Evolutionary conservation across 495 filamentous ascomycete genomes (phyloP).

Genomic region (Penicillium cinerascens): DNA sequence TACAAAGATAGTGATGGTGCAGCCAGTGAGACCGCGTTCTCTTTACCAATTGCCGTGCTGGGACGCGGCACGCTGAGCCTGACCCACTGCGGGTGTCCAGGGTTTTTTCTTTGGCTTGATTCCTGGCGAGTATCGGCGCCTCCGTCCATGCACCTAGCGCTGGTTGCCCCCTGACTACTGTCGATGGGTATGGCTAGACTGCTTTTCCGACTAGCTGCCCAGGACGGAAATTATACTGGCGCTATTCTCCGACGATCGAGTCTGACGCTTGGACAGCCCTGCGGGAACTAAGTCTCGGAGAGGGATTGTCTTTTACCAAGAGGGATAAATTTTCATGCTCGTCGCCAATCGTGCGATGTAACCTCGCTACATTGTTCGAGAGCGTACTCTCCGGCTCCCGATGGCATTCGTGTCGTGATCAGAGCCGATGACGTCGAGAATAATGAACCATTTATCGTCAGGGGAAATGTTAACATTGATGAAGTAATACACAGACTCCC

Average conservation of each 20-base stretch:
- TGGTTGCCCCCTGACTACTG: neutral
- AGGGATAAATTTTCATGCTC: constrained; percentile 11
- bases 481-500: neutral
- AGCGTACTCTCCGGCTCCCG: neutral
- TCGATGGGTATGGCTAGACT: neutral
- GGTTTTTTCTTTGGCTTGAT: neutral
- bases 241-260: constrained; percentile 4
- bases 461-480: neutral
- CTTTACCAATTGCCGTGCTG: constrained; percentile 11
- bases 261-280: neutral
- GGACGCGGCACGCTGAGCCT: constrained; percentile 3
- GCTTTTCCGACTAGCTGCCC: neutral
- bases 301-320: constrained; percentile 7
- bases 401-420: neutral
- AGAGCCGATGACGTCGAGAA: neutral
- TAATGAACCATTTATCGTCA: neutral
- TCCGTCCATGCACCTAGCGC: neutral
- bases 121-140: constrained; percentile 5
- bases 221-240: neutral
- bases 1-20: neutral
- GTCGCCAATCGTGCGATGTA: constrained; percentile 6
- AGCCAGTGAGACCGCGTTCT: constrained; percentile 1
- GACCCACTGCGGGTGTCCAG: constrained; percentile 11
- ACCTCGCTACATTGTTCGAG: constrained; percentile 5
- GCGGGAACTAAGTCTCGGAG: no score